Base-by-base conservation (phyloP, 257 asterid species). In the Solanum ossicruentum region DNA sequence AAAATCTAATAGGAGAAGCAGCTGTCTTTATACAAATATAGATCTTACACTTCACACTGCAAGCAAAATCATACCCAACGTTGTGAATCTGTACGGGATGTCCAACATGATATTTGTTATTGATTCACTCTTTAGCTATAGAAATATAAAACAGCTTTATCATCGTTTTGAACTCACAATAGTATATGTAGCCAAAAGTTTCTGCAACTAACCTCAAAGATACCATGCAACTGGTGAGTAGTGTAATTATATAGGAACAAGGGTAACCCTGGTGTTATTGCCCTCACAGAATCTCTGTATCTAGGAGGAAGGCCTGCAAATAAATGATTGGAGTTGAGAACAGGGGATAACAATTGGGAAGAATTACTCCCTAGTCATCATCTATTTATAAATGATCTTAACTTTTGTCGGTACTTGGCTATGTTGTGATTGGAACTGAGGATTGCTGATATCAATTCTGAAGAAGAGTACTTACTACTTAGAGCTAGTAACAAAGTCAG, bases 151-250 rank as follows among this genome's bases (percentile, higher is more conserved):
- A 52, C 28, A 51, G 47, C 28, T 77, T 26, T 77, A 77, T 51
- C 82, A 51, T 11, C 16, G 8, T 51, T 73, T 51, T 23, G 82
- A 49, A 28, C 41, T 75, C 81, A 21, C 81, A 47, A 57, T 32
- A 47, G 36, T 28, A 75, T 55, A 77, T 47, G 49, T 51, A 51
- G 21, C 45, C 60, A 77, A 77, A 51, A 73, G 41, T 66, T 72
- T 69, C 69, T 55, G 66, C 67, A 75, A n/a, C 90, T 43, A 83
- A 93, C 99, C 98, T 96, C 98, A 83, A 95, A 96, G 80, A 96
- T 92, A 32, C 99, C 99, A 88, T 96, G 97, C 97, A 96, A 83
- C 93, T 94, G 99, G 85, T 95, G 98, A 90, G 97, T 96, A 83
- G 98, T 95, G 85, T 93, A 96, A 32, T 95, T 95, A 89, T 96